Evolutionary conservation across 2,329 filamentous ascomycete genomes (phyloP).

Genomic region (Diaporthe nobilis): DNA sequence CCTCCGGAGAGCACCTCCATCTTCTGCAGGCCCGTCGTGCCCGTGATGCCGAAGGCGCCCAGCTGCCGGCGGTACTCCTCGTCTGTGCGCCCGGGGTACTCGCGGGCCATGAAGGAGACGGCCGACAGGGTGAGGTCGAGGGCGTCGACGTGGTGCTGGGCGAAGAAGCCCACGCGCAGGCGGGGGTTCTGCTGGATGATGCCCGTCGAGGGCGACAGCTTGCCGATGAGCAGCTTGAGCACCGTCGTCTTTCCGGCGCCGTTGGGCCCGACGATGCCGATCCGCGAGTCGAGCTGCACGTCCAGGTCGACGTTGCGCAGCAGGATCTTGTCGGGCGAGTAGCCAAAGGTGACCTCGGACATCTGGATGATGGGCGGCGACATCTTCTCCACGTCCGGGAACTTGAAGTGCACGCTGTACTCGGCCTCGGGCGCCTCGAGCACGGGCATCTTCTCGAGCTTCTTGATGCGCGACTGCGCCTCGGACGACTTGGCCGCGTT

Average conservation of each 20-base stretch:
- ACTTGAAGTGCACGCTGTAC: conserved; percentile 96
- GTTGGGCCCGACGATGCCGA: conserved; percentile 99
- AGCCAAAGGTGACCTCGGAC: conserved; percentile 92
- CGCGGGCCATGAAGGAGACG: conserved; percentile 96
- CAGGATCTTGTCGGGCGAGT: conserved; percentile 82
- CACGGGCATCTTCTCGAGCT: conserved; percentile 96
- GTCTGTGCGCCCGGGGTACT: conserved; percentile 90
- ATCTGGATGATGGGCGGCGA: conserved; percentile 99
- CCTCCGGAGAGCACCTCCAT: conserved; percentile 95
- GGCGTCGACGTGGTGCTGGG: conserved; percentile 97
- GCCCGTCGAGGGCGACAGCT: conserved; percentile 81
- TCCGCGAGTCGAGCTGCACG: conserved; percentile 97
- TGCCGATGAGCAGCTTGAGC: conserved; percentile 95
- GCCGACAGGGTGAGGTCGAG: conserved; percentile 90
- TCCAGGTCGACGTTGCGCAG: conserved; percentile 92
- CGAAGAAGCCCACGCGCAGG: conserved; percentile 94
- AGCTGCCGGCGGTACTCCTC: conserved; percentile 97
- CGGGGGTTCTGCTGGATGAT: conserved; percentile 91
- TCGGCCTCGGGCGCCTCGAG: conserved; percentile 91
- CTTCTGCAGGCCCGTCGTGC: conserved; percentile 96
- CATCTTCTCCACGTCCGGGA: conserved; percentile 97
- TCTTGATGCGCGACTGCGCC: conserved; percentile 98
- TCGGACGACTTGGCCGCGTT: conserved; percentile 99
- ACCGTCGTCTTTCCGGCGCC: conserved; percentile 98
- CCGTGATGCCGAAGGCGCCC: conserved; percentile 90